These are phyloP conservation scores for Mycogone perniciosa DNA, from an alignment of 2,329 filamentous ascomycete genomes.

Conservation along the genomic window DNA sequence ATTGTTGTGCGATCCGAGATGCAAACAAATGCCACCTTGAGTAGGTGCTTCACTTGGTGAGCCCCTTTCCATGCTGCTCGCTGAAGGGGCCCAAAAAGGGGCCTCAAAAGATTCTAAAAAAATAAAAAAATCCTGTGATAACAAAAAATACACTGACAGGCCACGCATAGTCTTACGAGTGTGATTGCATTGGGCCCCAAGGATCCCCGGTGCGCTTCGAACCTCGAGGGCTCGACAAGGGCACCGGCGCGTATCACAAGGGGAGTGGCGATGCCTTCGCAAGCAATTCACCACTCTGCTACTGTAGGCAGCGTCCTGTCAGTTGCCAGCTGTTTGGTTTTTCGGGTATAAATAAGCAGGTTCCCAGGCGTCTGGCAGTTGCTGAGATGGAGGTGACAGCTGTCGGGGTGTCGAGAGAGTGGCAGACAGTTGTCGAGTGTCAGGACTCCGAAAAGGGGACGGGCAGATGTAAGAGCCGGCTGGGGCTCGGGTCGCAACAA, in stretches of 20 bases:
- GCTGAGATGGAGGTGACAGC: no score
- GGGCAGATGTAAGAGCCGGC: no score
- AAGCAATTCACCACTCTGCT: neutral
- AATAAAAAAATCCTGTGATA: neutral
- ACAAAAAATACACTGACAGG: neutral
- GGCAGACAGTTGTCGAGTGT: no score
- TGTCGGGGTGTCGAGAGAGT: no score
- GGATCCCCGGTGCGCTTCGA: conserved; percentile 3
- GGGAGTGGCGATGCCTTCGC: neutral
- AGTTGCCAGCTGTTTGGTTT: no score
- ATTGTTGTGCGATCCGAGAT: no score
- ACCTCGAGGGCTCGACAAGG: neutral
- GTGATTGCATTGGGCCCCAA: neutral
- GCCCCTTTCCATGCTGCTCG: neutral
- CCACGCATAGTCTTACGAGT: neutral
- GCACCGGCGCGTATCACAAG: neutral
- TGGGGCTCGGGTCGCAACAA: no score
- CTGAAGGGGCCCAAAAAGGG: neutral
- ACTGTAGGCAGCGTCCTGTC: neutral
- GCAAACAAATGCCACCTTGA: no score
- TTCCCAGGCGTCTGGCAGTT: no score
- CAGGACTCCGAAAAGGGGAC: no score
- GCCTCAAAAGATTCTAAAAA: neutral
- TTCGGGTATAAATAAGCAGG: no score
- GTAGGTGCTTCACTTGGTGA: neutral